Evolutionary conservation across 257 asterid genomes (phyloP).

Genomic region (Fraxinus americana): DNA sequence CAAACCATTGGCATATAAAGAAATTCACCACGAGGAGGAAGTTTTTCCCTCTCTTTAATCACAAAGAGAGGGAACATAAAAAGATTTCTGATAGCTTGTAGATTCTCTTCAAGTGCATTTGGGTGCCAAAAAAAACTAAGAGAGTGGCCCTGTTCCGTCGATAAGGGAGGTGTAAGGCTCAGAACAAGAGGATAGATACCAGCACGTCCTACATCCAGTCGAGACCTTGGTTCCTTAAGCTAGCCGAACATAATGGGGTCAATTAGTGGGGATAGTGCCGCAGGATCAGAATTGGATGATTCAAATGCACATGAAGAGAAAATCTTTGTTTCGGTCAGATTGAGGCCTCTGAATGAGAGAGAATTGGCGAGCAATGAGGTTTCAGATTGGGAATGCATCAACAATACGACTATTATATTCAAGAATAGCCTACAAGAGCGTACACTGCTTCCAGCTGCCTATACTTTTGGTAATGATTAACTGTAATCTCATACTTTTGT

Average conservation of each 20-base stretch:
- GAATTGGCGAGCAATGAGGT: conserved; percentile 57
- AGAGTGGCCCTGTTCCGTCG: neutral
- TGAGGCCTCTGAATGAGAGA: conserved; percentile 80
- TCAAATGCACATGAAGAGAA: conserved; percentile 77
- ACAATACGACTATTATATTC: conserved; percentile 66
- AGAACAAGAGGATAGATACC: neutral
- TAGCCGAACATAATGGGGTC: conserved; percentile 49
- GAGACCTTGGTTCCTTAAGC: neutral
- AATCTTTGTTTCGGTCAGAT: conserved; percentile 76
- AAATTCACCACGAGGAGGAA: conserved; percentile 7
- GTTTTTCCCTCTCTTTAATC: conserved; percentile 55
- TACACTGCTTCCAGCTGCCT: conserved; percentile 61
- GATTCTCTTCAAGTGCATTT: conserved; percentile 54
- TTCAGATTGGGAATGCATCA: conserved; percentile 91
- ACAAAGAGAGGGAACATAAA: conserved; percentile 51
- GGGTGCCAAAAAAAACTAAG: neutral
- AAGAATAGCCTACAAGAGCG: conserved; percentile 67
- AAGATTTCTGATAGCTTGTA: conserved; percentile 24
- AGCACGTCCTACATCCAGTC: neutral
- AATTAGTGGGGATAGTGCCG: conserved; percentile 44
- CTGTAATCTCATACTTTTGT: neutral
- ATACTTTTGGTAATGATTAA: conserved; percentile 59
- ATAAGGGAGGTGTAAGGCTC: conserved; percentile 1
- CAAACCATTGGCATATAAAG: conserved; percentile 8
- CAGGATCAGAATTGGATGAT: conserved; percentile 35